phyloP scores from a whole-genome alignment of 192 early-diverging fungal species.

The Diversispora epigaea region DNA sequence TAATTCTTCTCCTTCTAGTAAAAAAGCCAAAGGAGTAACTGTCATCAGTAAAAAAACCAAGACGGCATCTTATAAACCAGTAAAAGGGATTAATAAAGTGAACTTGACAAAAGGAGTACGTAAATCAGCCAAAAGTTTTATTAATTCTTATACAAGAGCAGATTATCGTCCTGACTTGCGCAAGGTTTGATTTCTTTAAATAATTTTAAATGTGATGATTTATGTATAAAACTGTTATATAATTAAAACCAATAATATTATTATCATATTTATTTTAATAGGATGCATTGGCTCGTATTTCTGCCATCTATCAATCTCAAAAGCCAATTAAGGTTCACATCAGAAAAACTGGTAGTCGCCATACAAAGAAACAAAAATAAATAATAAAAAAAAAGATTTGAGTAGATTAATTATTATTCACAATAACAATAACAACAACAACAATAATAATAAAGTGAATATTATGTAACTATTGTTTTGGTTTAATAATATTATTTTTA shows the following conservation, averaged over 20 bases:
- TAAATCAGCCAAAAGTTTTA: conserved; percentile 62
- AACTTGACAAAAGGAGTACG: conserved; percentile 63
- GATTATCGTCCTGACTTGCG: conserved; percentile 74
- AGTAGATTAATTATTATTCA: background rate
- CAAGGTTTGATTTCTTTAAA: conserved; percentile 41
- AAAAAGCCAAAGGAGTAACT: conserved; percentile 56
- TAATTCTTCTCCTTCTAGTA: conserved; percentile 40
- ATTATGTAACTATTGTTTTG: too few species aligned
- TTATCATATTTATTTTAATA: conserved; percentile 32
- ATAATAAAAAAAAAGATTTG: background rate
- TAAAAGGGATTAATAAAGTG: conserved; percentile 52
- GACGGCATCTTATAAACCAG: conserved; percentile 51
- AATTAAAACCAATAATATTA: conserved; percentile 19
- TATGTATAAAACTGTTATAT: conserved; percentile 38
- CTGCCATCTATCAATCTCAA: conserved; percentile 63
- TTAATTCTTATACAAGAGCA: conserved; percentile 57
- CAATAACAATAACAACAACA: background rate
- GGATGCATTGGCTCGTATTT: conserved; percentile 73
- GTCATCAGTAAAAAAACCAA: conserved; percentile 61
- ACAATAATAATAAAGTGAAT: too few species aligned
- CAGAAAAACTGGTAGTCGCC: conserved; percentile 49
- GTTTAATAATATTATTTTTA: too few species aligned
- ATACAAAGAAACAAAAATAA: conserved; percentile 20
- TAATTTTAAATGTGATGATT: conserved; percentile 29
- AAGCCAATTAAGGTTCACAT: conserved; percentile 59